A percentile compares a stretch with the other conserved stretches of the same genome.
phyloP scores from a whole-genome alignment of 805 yeast species.

The Candida hispaniensis region DNA sequence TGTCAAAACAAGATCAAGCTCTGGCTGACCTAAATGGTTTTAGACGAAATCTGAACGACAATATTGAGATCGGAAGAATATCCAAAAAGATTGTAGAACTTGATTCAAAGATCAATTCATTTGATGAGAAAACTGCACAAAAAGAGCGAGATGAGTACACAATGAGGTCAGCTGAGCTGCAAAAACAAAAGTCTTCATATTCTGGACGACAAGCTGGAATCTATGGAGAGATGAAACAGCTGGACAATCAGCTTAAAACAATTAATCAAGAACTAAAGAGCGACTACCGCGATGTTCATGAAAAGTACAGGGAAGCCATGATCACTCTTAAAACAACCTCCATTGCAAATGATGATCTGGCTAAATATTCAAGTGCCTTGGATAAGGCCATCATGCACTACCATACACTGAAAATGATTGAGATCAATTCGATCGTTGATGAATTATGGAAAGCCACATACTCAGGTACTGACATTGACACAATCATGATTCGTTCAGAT shows the following conservation, averaged over 20 bases:
- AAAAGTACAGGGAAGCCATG: slow-evolving; percentile 56
- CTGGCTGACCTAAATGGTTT: slow-evolving; percentile 48
- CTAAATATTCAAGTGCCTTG: slow-evolving; percentile 69
- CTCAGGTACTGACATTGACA: slow-evolving; percentile 89
- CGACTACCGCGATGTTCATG: slow-evolving; percentile 62
- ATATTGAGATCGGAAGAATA: slow-evolving; percentile 46
- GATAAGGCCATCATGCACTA: slow-evolving; percentile 90
- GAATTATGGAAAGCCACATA: slow-evolving; percentile 93
- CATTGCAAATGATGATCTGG: slow-evolving; percentile 70
- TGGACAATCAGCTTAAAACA: slow-evolving; percentile 55
- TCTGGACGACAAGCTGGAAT: slow-evolving; percentile 64
- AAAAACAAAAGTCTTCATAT: slow-evolving; percentile 40
- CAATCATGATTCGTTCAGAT: slow-evolving; percentile 78
- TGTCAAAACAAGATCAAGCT: slow-evolving; percentile 33
- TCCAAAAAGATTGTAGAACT: slow-evolving; percentile 32
- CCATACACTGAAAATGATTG: slow-evolving; percentile 85
- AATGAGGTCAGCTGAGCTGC: slow-evolving; percentile 41
- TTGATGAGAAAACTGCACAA: slow-evolving; percentile 51
- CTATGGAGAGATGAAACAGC: slow-evolving; percentile 76
- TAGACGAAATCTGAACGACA: slow-evolving; percentile 54
- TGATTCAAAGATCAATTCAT: slow-evolving; percentile 33
- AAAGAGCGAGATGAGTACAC: slow-evolving; percentile 51
- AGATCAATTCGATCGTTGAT: slow-evolving; percentile 75
- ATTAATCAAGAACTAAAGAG: slow-evolving; percentile 49
- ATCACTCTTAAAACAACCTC: slow-evolving; percentile 65